Evolutionary conservation across 148 eudicot genomes (phyloP), one percentile per base, ranked within the genome.

Genomic region (Rhododendron ovatum): DNA sequence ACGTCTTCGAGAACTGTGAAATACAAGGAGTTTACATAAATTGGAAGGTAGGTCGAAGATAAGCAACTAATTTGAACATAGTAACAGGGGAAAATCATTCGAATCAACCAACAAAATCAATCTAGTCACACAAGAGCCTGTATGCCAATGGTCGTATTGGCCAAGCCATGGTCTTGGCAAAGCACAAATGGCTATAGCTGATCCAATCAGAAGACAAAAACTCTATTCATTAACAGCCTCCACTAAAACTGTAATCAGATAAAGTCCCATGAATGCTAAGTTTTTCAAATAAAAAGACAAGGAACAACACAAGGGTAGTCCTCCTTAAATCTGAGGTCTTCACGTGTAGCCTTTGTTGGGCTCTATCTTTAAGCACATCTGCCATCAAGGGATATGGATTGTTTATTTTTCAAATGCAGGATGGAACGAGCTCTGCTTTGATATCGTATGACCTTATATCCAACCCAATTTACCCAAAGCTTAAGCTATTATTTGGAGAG

Each of bases 1-100:
- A 30, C 96, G 93, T 91, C 98, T 94, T 87, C 94, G 91, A 80
- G 94, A 93, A 91, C 98, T 95, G 95, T 71, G 61, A 75, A 79
- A 48, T 39, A 85, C 83, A 37, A 85, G 12, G 81, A 78, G 15
- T 26, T 9, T 78, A 9, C 65, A 75, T 28, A 24, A 15, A 53
- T 37, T 55, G 55, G 13, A 47, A 78, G 55, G 33, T 28, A 84
- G 63, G 45, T 30, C 17, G 50, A 50, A 74, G 65, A 50, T 15
- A 76, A 26, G 37, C n/a, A 71, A 33, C 7, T 37, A 76, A 75
- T n/a, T 15, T 18, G 77, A 71, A 63, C 35, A 26, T 15, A 82
- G 61, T 48, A 61, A 37, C 18, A 3, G 30, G 6, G 3, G 14
- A 3, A 82, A 82, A 59, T 12, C 43, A 82, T 59, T 57, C 1